Evolutionary conservation across 306 rosid genomes (phyloP).

Genomic region (Quillaja saponaria): DNA sequence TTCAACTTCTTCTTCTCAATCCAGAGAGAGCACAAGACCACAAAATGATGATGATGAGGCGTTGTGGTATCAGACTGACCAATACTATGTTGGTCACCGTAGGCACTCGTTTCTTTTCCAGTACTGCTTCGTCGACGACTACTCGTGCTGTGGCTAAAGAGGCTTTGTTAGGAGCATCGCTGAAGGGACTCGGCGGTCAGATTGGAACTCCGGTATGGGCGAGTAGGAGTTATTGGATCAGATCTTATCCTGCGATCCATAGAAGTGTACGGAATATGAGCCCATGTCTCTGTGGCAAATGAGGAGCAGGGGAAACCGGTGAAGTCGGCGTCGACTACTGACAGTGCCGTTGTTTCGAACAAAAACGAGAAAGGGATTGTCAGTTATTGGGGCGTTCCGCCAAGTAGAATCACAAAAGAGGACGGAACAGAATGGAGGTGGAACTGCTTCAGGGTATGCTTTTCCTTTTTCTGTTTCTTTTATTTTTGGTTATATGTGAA

Average conservation of each 20-base stretch:
- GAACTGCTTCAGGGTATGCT: constrained; percentile 65
- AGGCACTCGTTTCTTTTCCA: constrained; percentile 30
- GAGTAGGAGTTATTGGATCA: background rate
- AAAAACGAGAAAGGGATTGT: constrained; percentile 31
- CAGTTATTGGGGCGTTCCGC: constrained; percentile 69
- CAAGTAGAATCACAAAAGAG: constrained; percentile 32
- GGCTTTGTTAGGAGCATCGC: background rate
- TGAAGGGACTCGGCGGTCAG: constrained; percentile 28
- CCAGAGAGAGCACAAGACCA: no score
- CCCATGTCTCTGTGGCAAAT: constrained; percentile 26
- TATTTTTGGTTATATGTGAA: no score
- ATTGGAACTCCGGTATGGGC: no score
- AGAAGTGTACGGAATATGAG: constrained; percentile 30
- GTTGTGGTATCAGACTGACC: constrained; percentile 12
- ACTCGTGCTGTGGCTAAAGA: background rate
- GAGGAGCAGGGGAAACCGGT: constrained; percentile 17
- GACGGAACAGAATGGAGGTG: constrained; percentile 81
- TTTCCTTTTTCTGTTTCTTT: no score
- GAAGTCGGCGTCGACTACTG: background rate
- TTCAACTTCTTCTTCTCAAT: no score
- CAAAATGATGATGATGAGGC: constrained; percentile 38
- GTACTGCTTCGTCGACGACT: background rate
- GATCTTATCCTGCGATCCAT: constrained; percentile 7
- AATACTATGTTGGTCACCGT: constrained; percentile 6
- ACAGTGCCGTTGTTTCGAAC: constrained; percentile 12